Base-by-base conservation (phyloP, 2,329 filamentous ascomycete species). In the Venturia pyrina region DNA sequence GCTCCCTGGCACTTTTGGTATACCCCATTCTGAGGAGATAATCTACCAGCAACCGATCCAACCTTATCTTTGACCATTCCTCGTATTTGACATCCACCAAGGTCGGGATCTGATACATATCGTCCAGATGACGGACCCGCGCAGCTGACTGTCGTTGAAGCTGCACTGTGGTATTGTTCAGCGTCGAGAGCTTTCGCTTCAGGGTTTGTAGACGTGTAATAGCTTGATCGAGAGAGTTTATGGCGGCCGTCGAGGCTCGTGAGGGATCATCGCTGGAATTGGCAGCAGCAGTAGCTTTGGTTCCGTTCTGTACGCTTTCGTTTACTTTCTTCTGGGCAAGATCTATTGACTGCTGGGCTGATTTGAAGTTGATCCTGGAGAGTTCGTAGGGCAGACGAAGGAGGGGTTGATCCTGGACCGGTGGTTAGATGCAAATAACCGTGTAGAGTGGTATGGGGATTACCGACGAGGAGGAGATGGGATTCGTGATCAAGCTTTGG, bases 21-120 rank as follows among this genome's bases (percentile, higher is more conserved):
- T 93, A 96, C 3, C 93, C 93, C 68, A 88, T 87, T 10, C 95
- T 85, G 62, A 98, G 79, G 70, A 99, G 82, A 76, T 97, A 96
- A 74, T 99, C 95, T n/a, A 96, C 90, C 61, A 99, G 78, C 66
- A 98, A 79, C 21, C 95, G 83, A 76, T 96, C 89, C 57, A 99
- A 81, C 28, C 95, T 83, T 48, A 85, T 85, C 65, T 90, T 85
- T 68, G 89, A 91, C 95, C 95, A 99, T 66, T 85, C 81, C 73
- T 98, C 93, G 78, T 98, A 99, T 73, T 91, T 91, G 70, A 96
- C 91, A 74, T 99, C 95, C 64, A 91, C 89, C 68, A 97, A 81
- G 68, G 86, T 90, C 66, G 89, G 85, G 71, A 98, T 90, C 57
- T 83, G 78, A 75, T 95, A 91, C 5, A 99, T 81, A 70, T 92